Base-by-base conservation (phyloP, 83 land plant species). In the Larix sibirica region DNA sequence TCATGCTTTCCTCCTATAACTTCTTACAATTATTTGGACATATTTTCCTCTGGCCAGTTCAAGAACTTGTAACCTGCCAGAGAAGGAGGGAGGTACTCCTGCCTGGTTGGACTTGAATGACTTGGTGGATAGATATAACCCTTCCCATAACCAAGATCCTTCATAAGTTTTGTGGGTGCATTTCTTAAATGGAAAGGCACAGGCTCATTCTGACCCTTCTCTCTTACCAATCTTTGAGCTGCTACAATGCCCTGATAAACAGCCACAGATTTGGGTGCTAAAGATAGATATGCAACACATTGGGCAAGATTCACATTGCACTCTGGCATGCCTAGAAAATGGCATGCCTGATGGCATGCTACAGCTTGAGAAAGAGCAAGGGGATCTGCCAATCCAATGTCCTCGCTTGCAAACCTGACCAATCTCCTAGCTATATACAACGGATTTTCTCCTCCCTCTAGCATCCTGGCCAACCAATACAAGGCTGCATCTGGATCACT, bases 291-390 rank as follows among this genome's bases (percentile, higher is more conserved):
- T 7, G 93, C 92, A 24, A 95, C 99, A 79, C 99, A 97, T 69
- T 97, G 99, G 1, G 98, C 96, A 26, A 97, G 94, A 65, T 87
- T 90, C 58, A 94, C 95, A 81, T 92, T 94, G 90, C 98, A 97
- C 80, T 97, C 99, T 4, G 99, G 99, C 96, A 97, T 92, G 28
- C 99, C 99, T 5, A 97, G 33, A 70, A 95, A 95, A 83, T 97
- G 99, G 87, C 99, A 97, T 42, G 98, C 96, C 86, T 97, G 99
- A 81, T 95, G 94, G 88, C 99, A 97, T 0, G 99, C 90, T n/a
- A 97, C 92, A 28, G 99, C 99, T 42, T 89, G 92, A 20, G 76
- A 62, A 4, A 97, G 86, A 1, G 99, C 98, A 4, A 81, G 81
- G 0, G 96, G 98, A 85, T 97, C 99, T 9, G 99, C 98, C 85